Evolutionary conservation across 257 asterid genomes (phyloP).

Genomic region (Capsicum pubescens): DNA sequence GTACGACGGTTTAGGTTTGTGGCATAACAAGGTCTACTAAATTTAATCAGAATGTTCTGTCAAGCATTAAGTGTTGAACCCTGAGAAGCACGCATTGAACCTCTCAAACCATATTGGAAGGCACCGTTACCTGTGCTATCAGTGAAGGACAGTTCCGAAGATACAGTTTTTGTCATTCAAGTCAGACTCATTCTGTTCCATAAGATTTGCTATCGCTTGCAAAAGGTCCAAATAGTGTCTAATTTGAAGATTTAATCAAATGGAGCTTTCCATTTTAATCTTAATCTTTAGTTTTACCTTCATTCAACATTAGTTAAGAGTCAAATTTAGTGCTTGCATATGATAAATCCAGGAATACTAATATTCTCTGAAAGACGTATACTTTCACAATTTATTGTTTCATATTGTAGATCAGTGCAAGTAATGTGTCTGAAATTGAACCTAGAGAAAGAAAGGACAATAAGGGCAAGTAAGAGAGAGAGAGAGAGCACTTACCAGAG

Average conservation of each 20-base stretch:
- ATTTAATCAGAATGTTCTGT: neutral
- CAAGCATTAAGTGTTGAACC: conserved; percentile 10
- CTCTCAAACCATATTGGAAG: neutral
- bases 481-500: conserved; percentile 63
- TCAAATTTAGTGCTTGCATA: conserved; percentile 12
- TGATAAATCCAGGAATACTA: neutral
- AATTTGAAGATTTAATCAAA: conserved; percentile 10
- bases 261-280: conserved; percentile 17
- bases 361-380: neutral
- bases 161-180: conserved; percentile 15
- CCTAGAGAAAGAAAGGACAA: conserved; percentile 6
- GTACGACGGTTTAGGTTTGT: neutral
- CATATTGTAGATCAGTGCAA: neutral
- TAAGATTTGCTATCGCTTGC: neutral
- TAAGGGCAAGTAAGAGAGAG: neutral
- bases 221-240: neutral
- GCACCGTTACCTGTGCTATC: neutral
- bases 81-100: neutral
- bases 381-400: neutral
- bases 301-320: neutral
- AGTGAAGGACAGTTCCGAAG: neutral
- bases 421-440: neutral
- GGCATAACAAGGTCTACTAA: neutral
- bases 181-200: neutral
- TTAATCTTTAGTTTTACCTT: neutral